phyloP scores from a whole-genome alignment of 352 stramenopile species.

The Phytophthora vignae region DNA sequence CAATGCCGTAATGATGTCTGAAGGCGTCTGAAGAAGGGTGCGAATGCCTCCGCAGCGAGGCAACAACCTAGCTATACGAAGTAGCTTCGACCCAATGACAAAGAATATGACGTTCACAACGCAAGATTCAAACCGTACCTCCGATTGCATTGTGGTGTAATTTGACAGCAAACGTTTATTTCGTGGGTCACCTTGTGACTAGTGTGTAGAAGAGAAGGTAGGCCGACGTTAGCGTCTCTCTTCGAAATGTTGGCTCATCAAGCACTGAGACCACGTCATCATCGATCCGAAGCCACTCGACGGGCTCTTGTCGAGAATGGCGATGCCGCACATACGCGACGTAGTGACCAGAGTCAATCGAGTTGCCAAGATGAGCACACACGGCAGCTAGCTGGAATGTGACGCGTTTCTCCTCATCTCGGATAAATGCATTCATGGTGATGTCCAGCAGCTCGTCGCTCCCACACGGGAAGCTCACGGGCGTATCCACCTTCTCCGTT shows the following conservation, averaged over 20 bases:
- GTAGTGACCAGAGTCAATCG: slow-evolving; percentile 78
- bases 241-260: not conserved
- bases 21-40: not conserved
- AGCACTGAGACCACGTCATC: slow-evolving; percentile 1
- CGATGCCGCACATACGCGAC: slow-evolving; percentile 39
- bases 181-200: not conserved
- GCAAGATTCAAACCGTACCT: no score
- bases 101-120: not conserved
- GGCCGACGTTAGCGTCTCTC: not conserved
- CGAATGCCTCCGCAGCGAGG: not conserved
- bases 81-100: not conserved
- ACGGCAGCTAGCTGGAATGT: slow-evolving; percentile 72
- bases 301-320: not conserved
- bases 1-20: slow-evolving; percentile 10
- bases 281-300: not conserved
- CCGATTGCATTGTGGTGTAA: not conserved
- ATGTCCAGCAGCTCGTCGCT: slow-evolving; percentile 57
- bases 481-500: slow-evolving; percentile 62
- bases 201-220: slow-evolving; percentile 1
- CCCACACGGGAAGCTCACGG: slow-evolving; percentile 68
- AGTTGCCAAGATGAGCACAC: slow-evolving; percentile 73
- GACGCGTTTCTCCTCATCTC: slow-evolving; percentile 47
- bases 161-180: not conserved
- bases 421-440: slow-evolving; percentile 71
- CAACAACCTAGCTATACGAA: not conserved